Base-by-base conservation (phyloP, 2,329 filamentous ascomycete species). In the Chrysosporium queenslandicum region DNA sequence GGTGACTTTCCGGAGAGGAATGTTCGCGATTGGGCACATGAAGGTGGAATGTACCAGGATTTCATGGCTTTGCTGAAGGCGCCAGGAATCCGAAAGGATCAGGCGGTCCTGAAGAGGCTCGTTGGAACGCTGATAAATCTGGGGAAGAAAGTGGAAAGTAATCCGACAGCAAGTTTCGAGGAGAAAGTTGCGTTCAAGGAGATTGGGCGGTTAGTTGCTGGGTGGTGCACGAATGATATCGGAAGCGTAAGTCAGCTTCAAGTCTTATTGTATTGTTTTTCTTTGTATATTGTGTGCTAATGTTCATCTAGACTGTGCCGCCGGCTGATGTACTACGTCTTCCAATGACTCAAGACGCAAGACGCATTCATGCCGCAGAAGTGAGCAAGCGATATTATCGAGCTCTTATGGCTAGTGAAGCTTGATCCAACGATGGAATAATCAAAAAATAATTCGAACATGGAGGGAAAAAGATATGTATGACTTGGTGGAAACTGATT, bases 41-140 rank as follows among this genome's bases (percentile, higher is more conserved):
- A 89, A 25, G 91, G 88, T 3, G 82, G 85, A 58, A 80, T 97
- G 21, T 97, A 95, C 65, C 74, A 77, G 29, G 78, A 81, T 60
- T 82, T 78, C 64, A 69, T 81, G 27, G 70, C 72, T 46, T 64
- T 82, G 34, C 68, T 76, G 18, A 69, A 64, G 43, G 66, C 64
- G 18, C 64, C 62, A 50, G 63, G 58, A 37, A 68, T 64, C 36
- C 64, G 69, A 50, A 72, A 70, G 29, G 68, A 73, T 37, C 67
- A 69, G 25, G 63, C 63, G 16, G 67, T 70, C 14, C 57, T 72
- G 20, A 71, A 69, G 49, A 68, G 68, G 51, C 67, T 75, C 12
- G 68, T 80, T 5, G 70, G 73, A 50, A 74, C 77, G 53, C 69
- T 75, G 54, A 68, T 66, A 7, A 63, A 58, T 2, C 66, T 71